Base-by-base conservation (phyloP, 2,329 filamentous ascomycete genomes). In the Aspergillus caelatus region DNA sequence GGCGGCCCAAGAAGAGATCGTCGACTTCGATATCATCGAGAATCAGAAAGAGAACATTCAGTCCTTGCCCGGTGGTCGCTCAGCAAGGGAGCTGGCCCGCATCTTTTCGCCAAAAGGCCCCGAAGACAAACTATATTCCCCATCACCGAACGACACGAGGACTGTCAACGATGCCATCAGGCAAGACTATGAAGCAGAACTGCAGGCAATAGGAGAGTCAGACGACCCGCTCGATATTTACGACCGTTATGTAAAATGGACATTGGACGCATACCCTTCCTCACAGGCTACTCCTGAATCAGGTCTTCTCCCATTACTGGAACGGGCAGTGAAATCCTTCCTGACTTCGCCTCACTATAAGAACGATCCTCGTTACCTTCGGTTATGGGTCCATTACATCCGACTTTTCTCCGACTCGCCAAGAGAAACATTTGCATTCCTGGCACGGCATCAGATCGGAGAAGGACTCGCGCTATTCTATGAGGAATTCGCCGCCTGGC, bases 31-130 rank as follows among this genome's bases (percentile, higher is more conserved):
- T 72, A 87, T 97, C 67, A 97, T 99, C 80, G 95, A 99, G 81
- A 88, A 87, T 54, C 94, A 97, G 72, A 99, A 99, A 81, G 95
- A 99, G 81, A 99, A 99, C 79, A 97, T 99, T 62, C 94, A 97
- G 79, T 89, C 93, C 26, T 85, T 99, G 14, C 94, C 94, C 19
- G 91, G 92, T 66, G 95, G 90, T 39, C 84, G 95, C 68, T 98
- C 94, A 46, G 95, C 94, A 53, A 92, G 89, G 81, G 94, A 95
- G 60, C 89, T 99, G 58, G 93, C 90, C 34, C 87, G 93, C 60
- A 87, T 85, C 90, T 93, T 65, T 84, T 91, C 60, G 14, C 74
- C 73, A 57, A 78, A 71, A 65, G 81, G 75, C 46, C 74, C 71
- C 14, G 69, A 71, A 39, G 84, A 88, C 61, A 86, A 85, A 72